A percentile compares a stretch with the other conserved stretches of the same genome.
phyloP scores from a whole-genome alignment of 257 asterid species.

The Gentiana macrophylla region DNA sequence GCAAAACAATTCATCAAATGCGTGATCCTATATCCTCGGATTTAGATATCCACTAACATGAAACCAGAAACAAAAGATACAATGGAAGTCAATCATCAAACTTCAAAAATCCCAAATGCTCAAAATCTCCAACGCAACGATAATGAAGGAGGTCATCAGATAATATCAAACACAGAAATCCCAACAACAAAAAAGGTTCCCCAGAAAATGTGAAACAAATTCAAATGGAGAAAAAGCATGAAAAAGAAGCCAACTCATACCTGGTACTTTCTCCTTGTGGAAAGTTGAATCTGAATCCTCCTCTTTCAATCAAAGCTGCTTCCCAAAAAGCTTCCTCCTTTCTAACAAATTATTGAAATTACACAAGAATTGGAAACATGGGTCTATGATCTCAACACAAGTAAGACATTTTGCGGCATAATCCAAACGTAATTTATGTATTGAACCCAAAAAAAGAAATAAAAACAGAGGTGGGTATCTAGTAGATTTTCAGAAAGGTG shows the following conservation, averaged over 20 bases:
- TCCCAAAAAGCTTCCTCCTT: background rate
- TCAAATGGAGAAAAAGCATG: conserved; percentile 5
- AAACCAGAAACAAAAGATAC: too few relatives aligned
- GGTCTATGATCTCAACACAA: conserved; percentile 1
- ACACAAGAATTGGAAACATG: conserved; percentile 2
- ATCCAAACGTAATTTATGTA: background rate
- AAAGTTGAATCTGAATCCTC: too few relatives aligned
- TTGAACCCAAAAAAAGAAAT: background rate
- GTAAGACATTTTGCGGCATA: background rate
- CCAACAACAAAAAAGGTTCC: background rate
- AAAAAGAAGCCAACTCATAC: conserved; percentile 4
- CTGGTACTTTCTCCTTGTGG: background rate
- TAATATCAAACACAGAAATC: background rate
- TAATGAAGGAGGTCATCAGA: too few relatives aligned
- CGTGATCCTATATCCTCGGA: too few relatives aligned
- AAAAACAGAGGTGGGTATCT: conserved; percentile 20
- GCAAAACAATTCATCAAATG: too few relatives aligned
- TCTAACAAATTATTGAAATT: conserved; percentile 3
- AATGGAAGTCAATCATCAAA: too few relatives aligned
- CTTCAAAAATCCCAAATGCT: background rate
- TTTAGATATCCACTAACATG: too few relatives aligned
- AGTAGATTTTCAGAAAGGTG: conserved; percentile 30
- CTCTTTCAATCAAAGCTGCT: background rate
- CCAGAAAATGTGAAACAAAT: conserved; percentile 1
- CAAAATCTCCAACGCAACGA: background rate